These are phyloP conservation scores for Phyllosticta citribraziliensis DNA, from an alignment of 2,329 filamentous ascomycete genomes.

Conservation along the genomic window DNA sequence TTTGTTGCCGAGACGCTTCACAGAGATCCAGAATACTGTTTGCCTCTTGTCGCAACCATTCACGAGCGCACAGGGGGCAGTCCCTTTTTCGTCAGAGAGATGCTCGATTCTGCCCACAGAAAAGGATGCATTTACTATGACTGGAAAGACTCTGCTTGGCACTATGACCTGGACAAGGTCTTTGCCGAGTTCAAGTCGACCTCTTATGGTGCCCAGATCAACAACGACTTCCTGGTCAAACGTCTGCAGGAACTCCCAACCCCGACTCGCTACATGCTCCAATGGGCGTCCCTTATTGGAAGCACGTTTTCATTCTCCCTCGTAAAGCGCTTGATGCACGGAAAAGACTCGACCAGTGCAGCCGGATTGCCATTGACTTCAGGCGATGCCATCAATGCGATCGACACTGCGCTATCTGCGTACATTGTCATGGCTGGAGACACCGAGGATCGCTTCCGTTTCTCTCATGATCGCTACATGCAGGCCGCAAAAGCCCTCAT, in stretches of 20 bases:
- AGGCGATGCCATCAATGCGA: slow-evolving; percentile 62
- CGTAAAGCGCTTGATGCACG: slow-evolving; percentile 65
- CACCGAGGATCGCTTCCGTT: slow-evolving; percentile 75
- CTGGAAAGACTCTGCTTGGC: slow-evolving; percentile 73
- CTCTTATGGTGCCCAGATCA: slow-evolving; percentile 67
- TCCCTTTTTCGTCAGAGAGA: slow-evolving; percentile 83
- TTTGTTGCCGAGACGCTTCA: slow-evolving; percentile 79
- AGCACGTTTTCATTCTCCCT: slow-evolving; percentile 76
- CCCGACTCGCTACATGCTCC: slow-evolving; percentile 66
- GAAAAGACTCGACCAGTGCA: slow-evolving; percentile 45
- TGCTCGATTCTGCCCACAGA: slow-evolving; percentile 76
- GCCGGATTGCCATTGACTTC: slow-evolving; percentile 43
- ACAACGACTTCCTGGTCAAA: slow-evolving; percentile 72
- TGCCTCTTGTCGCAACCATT: slow-evolving; percentile 71
- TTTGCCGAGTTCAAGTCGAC: slow-evolving; percentile 77
- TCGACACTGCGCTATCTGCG: slow-evolving; percentile 72
- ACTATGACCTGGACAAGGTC: slow-evolving; percentile 74
- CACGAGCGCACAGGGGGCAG: slow-evolving; percentile 85
- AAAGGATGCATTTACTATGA: slow-evolving; percentile 88
- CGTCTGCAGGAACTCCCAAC: slow-evolving; percentile 66
- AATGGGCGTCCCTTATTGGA: slow-evolving; percentile 79
- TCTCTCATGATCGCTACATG: slow-evolving; percentile 80
- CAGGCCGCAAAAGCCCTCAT: slow-evolving; percentile 55
- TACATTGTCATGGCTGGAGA: slow-evolving; percentile 76
- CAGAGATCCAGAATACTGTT: slow-evolving; percentile 57